These are phyloP conservation scores for Ceratocystis papillata DNA, from an alignment of 2,329 filamentous ascomycete genomes.

Conservation along the genomic window DNA sequence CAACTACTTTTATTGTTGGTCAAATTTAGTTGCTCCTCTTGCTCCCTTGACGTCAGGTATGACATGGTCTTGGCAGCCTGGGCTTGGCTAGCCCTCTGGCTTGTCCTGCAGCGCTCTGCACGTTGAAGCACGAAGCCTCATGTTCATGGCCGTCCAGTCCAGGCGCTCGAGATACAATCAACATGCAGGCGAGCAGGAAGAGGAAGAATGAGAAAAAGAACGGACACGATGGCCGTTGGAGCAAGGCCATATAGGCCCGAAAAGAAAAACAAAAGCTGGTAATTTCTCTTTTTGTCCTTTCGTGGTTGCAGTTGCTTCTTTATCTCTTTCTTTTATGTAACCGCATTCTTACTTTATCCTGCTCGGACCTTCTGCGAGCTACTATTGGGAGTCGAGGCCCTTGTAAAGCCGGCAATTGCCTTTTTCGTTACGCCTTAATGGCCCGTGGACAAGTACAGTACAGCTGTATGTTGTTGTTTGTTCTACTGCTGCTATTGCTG, in stretches of 20 bases:
- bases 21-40: neutral
- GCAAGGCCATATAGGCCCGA: neutral
- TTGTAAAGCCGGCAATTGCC: neutral
- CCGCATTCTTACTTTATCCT: neutral
- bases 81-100: too few species aligned
- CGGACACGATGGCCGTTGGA: neutral
- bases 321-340: neutral
- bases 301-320: slow-evolving; percentile 7
- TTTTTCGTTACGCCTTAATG: neutral
- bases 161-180: too few species aligned
- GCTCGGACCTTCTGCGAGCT: slow-evolving; percentile 4
- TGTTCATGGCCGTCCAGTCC: too few species aligned
- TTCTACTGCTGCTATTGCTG: neutral
- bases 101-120: too few species aligned
- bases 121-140: too few species aligned
- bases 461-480: neutral
- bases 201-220: neutral
- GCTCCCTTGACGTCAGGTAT: neutral
- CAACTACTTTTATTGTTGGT: slow-evolving; percentile 7
- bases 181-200: neutral
- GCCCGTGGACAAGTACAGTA: neutral
- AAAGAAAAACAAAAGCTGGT: neutral
- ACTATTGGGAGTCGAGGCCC: neutral
- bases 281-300: neutral
- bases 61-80: slow-evolving; percentile 1